Percentiles rank a stretch among this genome's conserved stretches.
These are phyloP conservation scores for Candida succiphila DNA, from an alignment of 805 yeast genomes.

Conservation along the genomic window DNA sequence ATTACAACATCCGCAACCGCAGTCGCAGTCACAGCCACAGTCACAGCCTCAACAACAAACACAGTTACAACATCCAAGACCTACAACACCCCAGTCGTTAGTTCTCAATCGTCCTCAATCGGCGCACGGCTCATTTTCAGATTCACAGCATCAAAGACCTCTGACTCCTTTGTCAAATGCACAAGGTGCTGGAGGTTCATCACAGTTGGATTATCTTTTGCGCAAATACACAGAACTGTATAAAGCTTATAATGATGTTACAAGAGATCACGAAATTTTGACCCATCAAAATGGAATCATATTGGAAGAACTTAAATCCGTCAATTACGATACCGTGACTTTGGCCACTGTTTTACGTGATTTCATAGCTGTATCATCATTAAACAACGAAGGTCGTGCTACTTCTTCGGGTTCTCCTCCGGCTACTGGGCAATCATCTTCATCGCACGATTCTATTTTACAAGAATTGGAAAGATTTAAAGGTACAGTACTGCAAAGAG, in stretches of 20 bases:
- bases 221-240: not conserved
- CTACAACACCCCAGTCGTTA: not conserved
- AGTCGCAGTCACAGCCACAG: conserved; percentile 6
- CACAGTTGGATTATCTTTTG: no score
- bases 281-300: conserved; percentile 37
- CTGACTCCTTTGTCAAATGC: no score
- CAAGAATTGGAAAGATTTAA: conserved; percentile 18
- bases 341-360: no score
- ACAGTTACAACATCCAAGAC: not conserved
- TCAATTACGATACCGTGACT: conserved; percentile 45
- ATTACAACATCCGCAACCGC: conserved; percentile 1
- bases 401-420: no score
- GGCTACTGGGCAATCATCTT: no score
- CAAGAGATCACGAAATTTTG: conserved; percentile 31
- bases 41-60: conserved; percentile 6
- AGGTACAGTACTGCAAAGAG: conserved; percentile 19
- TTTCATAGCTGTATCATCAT: no score
- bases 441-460: no score
- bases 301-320: conserved; percentile 34
- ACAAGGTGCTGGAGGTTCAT: no score
- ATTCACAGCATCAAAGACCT: conserved; percentile 2
- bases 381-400: no score
- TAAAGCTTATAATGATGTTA: conserved; percentile 21
- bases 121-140: not conserved
- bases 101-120: not conserved